Percentiles rank a stretch among this genome's conserved stretches.
Evolutionary conservation across 1,139 yeast species (phyloP).

Genomic region (Spathaspora sp.): DNA sequence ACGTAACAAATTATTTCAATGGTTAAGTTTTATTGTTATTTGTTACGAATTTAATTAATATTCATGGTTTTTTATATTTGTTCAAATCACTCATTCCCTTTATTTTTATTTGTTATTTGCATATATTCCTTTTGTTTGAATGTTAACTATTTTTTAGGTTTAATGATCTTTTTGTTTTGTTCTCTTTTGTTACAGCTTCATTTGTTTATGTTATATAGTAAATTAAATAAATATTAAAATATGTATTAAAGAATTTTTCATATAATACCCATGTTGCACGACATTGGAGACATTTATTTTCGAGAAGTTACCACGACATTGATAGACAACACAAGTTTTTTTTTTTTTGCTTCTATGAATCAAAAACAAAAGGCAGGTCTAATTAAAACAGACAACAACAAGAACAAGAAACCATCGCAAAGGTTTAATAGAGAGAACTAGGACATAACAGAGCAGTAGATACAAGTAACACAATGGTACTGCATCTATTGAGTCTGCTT

Average conservation of each 20-base stretch:
- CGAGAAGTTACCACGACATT: not conserved
- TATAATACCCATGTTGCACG: no score
- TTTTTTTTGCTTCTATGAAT: not conserved
- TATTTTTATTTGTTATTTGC: not conserved
- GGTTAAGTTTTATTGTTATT: not conserved
- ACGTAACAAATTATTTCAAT: not conserved
- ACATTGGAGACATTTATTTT: not conserved
- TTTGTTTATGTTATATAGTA: not conserved
- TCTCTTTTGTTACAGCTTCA: not conserved
- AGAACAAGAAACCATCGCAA: not conserved
- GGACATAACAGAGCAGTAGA: not conserved
- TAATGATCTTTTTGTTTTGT: no score
- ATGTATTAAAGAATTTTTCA: no score
- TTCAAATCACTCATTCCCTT: not conserved
- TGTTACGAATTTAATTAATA: not conserved
- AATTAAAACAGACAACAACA: not conserved
- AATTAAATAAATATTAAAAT: no score
- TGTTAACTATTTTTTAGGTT: not conserved
- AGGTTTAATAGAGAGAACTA: not conserved
- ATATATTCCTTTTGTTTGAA: not conserved
- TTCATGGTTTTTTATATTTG: not conserved
- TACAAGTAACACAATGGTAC: constrained; percentile 13
- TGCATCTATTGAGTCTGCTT: constrained; percentile 26
- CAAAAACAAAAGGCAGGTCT: not conserved
- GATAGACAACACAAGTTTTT: not conserved